phyloP scores from a whole-genome alignment of 345 rosid species.

The Lepidium didymum region DNA sequence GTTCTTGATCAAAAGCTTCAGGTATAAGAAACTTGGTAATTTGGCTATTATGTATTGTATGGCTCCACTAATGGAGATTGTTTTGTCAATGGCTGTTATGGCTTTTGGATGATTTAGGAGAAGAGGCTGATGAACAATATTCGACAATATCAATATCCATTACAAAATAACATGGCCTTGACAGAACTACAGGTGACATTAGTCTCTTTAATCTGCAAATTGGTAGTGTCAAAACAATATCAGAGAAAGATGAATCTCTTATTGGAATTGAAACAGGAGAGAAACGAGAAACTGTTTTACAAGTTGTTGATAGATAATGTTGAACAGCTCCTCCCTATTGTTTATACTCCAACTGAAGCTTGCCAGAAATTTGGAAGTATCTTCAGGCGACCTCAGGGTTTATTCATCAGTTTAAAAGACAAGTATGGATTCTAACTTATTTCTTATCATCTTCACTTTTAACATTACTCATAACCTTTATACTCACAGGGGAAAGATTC shows the following conservation, averaged over 20 bases:
- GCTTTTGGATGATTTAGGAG: too few species aligned
- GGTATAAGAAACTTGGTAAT: too few species aligned
- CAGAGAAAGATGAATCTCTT: not conserved
- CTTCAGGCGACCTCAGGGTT: conserved; percentile 80
- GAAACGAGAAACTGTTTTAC: conserved; percentile 82
- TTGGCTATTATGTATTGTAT: too few species aligned
- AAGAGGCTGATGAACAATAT: too few species aligned
- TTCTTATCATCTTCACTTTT: too few species aligned
- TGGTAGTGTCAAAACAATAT: not conserved
- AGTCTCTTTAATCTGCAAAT: not conserved
- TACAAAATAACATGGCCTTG: conserved; percentile 81
- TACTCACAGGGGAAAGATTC: conserved; percentile 59
- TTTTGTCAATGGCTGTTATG: too few species aligned
- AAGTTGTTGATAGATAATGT: conserved; percentile 82
- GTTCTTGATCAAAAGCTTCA: too few species aligned
- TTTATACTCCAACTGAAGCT: conserved; percentile 94
- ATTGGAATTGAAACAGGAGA: conserved; percentile 44
- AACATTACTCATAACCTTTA: not conserved
- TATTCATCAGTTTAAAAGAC: too few species aligned
- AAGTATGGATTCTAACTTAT: too few species aligned
- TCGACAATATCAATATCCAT: conserved; percentile 60
- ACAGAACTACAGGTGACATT: conserved; percentile 74
- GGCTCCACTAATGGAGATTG: too few species aligned
- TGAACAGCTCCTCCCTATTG: conserved; percentile 87
- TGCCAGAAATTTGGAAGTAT: conserved; percentile 93